Evolutionary conservation across 2,329 filamentous ascomycete genomes (phyloP).

Genomic region (Colletotrichum australisinense): DNA sequence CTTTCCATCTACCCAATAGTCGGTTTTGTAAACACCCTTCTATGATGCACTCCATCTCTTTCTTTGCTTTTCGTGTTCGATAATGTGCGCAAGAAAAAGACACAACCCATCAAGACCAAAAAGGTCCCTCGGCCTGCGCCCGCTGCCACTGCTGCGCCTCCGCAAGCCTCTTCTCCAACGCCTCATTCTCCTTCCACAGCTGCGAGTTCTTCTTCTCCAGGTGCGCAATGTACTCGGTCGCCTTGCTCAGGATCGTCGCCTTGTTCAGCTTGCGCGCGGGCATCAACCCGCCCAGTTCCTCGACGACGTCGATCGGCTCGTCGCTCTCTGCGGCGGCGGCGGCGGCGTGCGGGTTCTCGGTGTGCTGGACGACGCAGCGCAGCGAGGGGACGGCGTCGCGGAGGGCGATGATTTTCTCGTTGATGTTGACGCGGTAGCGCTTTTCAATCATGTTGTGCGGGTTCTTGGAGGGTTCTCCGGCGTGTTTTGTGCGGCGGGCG

Average conservation of each 20-base stretch:
- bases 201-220: slow-evolving; percentile 48
- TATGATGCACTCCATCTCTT: neutral
- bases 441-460: slow-evolving; percentile 91
- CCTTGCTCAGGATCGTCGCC: slow-evolving; percentile 54
- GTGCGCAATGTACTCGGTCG: slow-evolving; percentile 51
- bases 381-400: slow-evolving; percentile 73
- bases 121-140: slow-evolving; percentile 20
- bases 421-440: slow-evolving; percentile 84
- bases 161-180: slow-evolving; percentile 43
- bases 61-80: neutral
- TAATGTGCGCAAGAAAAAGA: neutral
- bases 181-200: slow-evolving; percentile 46
- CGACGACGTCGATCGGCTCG: slow-evolving; percentile 38
- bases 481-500: slow-evolving; percentile 42
- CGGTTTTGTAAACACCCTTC: neutral
- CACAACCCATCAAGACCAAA: slow-evolving; percentile 11
- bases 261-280: slow-evolving; percentile 55
- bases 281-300: slow-evolving; percentile 45
- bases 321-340: slow-evolving; percentile 41
- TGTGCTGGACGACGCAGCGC: slow-evolving; percentile 48
- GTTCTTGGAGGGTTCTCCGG: slow-evolving; percentile 71
- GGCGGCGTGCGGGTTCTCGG: slow-evolving; percentile 38
- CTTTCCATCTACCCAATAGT: neutral
- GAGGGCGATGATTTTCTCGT: slow-evolving; percentile 83
- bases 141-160: slow-evolving; percentile 31